Conservation (phyloP, 1,284 basidiomycete genomes). For the Rhodotorula glutinis region DNA sequence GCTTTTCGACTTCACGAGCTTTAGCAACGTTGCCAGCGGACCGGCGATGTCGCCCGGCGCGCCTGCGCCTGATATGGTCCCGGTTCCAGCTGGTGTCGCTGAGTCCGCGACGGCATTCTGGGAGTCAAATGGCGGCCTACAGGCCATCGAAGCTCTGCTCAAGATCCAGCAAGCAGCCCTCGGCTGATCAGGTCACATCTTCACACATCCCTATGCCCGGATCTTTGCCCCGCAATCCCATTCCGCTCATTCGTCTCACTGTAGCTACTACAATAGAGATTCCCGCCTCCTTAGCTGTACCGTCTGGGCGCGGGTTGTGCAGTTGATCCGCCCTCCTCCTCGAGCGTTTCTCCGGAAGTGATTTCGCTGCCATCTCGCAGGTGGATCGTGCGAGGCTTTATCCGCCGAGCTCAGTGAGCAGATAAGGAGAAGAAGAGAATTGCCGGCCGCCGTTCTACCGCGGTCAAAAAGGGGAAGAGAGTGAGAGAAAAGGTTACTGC, state of each 20-base stretch:
- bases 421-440: too few species aligned
- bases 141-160: slow-evolving; percentile 1
- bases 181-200: background rate
- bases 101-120: background rate
- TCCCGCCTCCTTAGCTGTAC: background rate
- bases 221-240: too few species aligned
- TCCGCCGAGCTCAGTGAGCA: too few species aligned
- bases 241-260: too few species aligned
- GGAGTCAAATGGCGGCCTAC: background rate
- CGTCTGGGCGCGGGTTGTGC: background rate
- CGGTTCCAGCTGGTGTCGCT: background rate
- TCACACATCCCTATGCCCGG: too few species aligned
- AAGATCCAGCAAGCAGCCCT: background rate
- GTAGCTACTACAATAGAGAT: background rate
- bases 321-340: background rate
- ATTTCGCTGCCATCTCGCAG: too few species aligned
- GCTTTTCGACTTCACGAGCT: background rate
- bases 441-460: too few species aligned
- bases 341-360: too few species aligned
- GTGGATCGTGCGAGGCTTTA: too few species aligned
- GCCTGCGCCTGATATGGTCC: background rate
- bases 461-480: too few species aligned
- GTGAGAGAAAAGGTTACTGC: too few species aligned
- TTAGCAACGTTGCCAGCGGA: background rate
- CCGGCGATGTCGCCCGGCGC: background rate